Evolutionary conservation across 352 stramenopile genomes (phyloP).

Genomic region (Phytophthora syringae): DNA sequence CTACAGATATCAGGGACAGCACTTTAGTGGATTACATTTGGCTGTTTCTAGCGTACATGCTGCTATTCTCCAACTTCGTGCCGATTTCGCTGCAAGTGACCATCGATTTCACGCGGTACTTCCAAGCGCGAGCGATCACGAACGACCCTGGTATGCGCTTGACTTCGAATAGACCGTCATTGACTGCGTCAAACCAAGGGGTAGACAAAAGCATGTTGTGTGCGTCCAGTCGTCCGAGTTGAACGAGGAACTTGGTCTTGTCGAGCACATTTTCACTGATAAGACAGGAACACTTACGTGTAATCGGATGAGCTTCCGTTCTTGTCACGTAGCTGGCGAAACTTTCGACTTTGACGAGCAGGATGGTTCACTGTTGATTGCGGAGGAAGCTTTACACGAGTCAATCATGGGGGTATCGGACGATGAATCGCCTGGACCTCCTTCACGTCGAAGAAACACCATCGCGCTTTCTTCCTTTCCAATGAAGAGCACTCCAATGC

Average conservation of each 20-base stretch:
- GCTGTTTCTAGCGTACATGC: slow-evolving; percentile 85
- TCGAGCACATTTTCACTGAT: slow-evolving; percentile 97
- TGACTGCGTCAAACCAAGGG: neutral
- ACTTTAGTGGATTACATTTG: slow-evolving; percentile 48
- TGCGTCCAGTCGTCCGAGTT: slow-evolving; percentile 86
- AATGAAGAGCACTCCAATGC: slow-evolving; percentile 31
- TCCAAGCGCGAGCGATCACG: slow-evolving; percentile 79
- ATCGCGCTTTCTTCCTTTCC: slow-evolving; percentile 5
- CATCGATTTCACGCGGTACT: slow-evolving; percentile 86
- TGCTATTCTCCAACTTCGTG: slow-evolving; percentile 94
- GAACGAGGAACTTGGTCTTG: slow-evolving; percentile 93
- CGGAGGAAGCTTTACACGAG: slow-evolving; percentile 25
- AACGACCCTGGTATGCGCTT: slow-evolving; percentile 78
- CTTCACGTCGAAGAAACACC: slow-evolving; percentile 17
- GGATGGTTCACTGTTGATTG: slow-evolving; percentile 30
- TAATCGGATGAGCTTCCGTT: slow-evolving; percentile 95
- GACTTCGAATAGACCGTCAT: slow-evolving; percentile 11
- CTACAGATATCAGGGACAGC: slow-evolving; percentile 42
- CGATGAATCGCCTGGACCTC: slow-evolving; percentile 3
- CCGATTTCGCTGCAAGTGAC: slow-evolving; percentile 93
- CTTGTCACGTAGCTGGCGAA: slow-evolving; percentile 90
- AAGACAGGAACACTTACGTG: slow-evolving; percentile 94
- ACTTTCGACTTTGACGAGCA: slow-evolving; percentile 51
- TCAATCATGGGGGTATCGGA: slow-evolving; percentile 7
- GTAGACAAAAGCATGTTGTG: slow-evolving; percentile 57